Evolutionary conservation across 306 rosid species (phyloP).

Genomic region (Abrus pulchellus): DNA sequence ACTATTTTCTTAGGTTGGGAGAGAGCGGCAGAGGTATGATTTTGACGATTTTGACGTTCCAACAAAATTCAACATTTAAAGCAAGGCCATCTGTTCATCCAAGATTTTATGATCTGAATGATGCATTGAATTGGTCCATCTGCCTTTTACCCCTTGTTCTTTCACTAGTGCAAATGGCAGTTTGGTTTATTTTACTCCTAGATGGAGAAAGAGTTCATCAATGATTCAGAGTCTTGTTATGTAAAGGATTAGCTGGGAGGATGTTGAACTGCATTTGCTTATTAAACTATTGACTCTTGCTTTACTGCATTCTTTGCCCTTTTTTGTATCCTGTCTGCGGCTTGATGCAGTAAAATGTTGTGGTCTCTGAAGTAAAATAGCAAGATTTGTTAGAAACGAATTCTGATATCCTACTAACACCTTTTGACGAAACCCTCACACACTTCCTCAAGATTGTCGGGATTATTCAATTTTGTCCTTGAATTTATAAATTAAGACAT

Average conservation of each 20-base stretch:
- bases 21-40: conserved; percentile 80
- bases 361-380: neutral
- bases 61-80: conserved; percentile 67
- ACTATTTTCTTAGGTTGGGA: conserved; percentile 67
- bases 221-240: neutral
- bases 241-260: conserved; percentile 18
- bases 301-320: conserved; percentile 2
- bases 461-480: too few species aligned
- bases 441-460: too few species aligned
- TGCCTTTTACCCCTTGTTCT: neutral
- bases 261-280: neutral
- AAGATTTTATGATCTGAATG: conserved; percentile 41
- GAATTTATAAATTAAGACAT: too few species aligned
- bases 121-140: neutral
- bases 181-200: neutral
- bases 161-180: neutral
- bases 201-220: neutral
- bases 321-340: neutral
- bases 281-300: neutral
- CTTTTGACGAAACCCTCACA: too few species aligned
- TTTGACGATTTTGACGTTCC: conserved; percentile 87
- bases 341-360: neutral
- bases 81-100: conserved; percentile 31
- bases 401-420: too few species aligned
- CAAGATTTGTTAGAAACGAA: too few species aligned